Evolutionary conservation across 257 asterid genomes (phyloP).

Genomic region (Lithospermum erythrorhizon): DNA sequence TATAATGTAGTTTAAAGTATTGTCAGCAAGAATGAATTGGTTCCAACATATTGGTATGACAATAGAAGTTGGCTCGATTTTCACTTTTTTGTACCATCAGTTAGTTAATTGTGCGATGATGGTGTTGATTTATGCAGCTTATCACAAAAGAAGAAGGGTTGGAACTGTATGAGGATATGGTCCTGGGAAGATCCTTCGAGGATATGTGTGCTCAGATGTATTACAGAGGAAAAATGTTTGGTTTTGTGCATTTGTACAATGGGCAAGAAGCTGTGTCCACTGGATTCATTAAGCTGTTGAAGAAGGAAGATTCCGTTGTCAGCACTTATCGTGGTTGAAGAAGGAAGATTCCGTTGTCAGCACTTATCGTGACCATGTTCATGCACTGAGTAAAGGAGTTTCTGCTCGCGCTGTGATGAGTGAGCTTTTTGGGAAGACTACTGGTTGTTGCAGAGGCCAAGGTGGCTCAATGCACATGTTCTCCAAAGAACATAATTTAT

Average conservation of each 20-base stretch:
- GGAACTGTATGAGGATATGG: slow-evolving; percentile 80
- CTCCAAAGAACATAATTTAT: slow-evolving; percentile 95
- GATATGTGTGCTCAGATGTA: slow-evolving; percentile 99
- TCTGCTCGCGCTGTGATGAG: slow-evolving; percentile 94
- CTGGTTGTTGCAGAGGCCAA: slow-evolving; percentile 98
- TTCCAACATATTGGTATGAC: background rate
- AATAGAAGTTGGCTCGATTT: background rate
- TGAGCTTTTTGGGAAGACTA: slow-evolving; percentile 94
- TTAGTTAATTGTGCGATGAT: background rate
- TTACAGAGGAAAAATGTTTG: slow-evolving; percentile 97
- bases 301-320: slow-evolving; percentile 69
- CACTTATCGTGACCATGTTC: slow-evolving; percentile 94
- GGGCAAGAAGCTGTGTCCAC: slow-evolving; percentile 98
- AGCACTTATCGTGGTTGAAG: slow-evolving; percentile 94
- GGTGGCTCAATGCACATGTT: slow-evolving; percentile 99
- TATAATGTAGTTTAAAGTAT: background rate
- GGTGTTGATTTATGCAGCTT: slow-evolving; percentile 31
- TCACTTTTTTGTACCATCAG: background rate
- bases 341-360: slow-evolving; percentile 81
- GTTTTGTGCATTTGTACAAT: slow-evolving; percentile 87
- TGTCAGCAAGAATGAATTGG: too few relatives aligned
- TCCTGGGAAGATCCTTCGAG: slow-evolving; percentile 79
- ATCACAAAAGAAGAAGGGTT: slow-evolving; percentile 85
- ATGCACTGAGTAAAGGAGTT: slow-evolving; percentile 94
- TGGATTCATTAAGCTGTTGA: slow-evolving; percentile 88